phyloP scores from a whole-genome alignment of 2,329 filamentous ascomycete genomes.

The Fusarium oxysporum region DNA sequence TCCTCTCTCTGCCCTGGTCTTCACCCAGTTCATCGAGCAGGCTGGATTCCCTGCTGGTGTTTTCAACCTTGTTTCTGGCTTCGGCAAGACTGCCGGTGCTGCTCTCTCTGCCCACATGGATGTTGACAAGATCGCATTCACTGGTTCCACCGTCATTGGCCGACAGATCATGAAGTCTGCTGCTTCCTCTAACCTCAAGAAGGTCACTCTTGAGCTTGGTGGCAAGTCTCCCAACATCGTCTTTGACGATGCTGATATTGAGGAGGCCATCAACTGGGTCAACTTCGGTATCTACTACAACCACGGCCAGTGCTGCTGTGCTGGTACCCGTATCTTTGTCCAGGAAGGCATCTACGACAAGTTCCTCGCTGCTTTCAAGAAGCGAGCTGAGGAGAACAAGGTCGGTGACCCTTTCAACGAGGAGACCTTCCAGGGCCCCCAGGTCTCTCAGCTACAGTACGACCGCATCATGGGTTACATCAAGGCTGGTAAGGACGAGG shows the following conservation, averaged over 20 bases:
- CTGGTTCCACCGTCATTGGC: constrained; percentile 79
- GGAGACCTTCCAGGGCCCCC: constrained; percentile 88
- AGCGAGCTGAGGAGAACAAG: constrained; percentile 77
- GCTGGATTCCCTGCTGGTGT: constrained; percentile 84
- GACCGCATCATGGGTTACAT: constrained; percentile 90
- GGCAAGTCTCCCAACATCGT: constrained; percentile 86
- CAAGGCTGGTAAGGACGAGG: constrained; percentile 71
- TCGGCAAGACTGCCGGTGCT: constrained; percentile 82
- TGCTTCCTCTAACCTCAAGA: constrained; percentile 81
- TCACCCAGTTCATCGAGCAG: constrained; percentile 75
- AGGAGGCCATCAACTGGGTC: constrained; percentile 82
- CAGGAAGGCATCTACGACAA: constrained; percentile 90
- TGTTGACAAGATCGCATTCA: constrained; percentile 87
- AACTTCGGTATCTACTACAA: constrained; percentile 77
- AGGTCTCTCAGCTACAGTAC: constrained; percentile 86
- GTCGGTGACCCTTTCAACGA: constrained; percentile 85
- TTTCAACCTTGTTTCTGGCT: constrained; percentile 81
- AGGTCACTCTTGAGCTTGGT: constrained; percentile 83
- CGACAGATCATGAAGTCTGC: constrained; percentile 85
- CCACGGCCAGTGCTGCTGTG: constrained; percentile 76
- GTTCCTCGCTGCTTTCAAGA: constrained; percentile 84
- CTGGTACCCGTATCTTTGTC: constrained; percentile 85
- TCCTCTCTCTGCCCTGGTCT: constrained; percentile 75
- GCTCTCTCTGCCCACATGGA: constrained; percentile 82
- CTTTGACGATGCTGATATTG: constrained; percentile 81